Conservation (phyloP, 148 eudicot genomes). For the Amaranthus cruentus region DNA sequence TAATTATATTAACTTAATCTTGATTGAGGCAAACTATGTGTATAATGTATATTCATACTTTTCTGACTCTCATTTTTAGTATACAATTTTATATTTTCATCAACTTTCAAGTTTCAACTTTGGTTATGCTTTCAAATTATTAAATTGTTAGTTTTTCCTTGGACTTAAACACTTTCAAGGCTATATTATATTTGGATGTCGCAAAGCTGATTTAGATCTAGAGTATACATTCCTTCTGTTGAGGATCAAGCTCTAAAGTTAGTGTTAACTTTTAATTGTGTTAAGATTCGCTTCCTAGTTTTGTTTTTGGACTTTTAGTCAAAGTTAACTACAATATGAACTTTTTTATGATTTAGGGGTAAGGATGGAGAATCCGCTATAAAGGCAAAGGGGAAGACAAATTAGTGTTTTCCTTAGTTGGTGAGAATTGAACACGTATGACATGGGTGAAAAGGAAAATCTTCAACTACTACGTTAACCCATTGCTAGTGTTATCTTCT, state of each 20-base stretch:
- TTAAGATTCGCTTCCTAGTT: not conserved
- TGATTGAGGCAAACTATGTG: not conserved
- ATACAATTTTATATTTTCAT: not conserved
- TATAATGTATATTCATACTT: not conserved
- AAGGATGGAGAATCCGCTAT: no score
- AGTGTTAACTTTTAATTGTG: not conserved
- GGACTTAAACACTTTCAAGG: not conserved
- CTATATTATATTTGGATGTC: not conserved
- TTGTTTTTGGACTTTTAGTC: no score
- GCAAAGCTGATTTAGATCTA: not conserved
- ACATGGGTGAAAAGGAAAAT: no score
- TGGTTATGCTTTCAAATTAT: not conserved
- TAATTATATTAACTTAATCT: not conserved
- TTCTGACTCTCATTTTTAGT: not conserved
- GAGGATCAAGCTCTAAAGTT: conserved; percentile 6
- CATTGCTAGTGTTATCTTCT: no score
- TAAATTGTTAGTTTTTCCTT: not conserved
- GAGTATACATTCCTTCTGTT: not conserved
- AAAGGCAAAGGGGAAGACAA: no score
- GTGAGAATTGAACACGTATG: no score
- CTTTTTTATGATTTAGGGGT: no score
- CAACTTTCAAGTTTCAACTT: not conserved
- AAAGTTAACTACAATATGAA: no score
- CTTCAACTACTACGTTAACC: no score
- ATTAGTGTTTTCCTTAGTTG: no score